Conservation (phyloP, 768 basidiomycete genomes). For the Leccinum broughii region DNA sequence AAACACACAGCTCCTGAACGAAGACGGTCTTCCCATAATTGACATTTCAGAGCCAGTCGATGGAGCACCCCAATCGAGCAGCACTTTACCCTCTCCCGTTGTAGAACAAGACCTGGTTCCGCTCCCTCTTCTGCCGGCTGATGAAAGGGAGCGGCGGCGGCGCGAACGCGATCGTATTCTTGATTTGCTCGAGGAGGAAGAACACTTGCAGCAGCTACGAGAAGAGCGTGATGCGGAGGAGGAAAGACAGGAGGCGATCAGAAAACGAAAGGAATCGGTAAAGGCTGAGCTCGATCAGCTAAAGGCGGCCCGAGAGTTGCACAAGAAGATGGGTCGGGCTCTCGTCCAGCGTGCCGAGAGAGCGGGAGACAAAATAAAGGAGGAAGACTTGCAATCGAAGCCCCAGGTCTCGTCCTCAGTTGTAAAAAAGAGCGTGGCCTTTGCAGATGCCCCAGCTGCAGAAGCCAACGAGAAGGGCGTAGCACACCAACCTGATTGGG, state of each 20-base stretch:
- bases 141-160: constrained; percentile 50
- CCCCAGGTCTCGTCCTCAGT: constrained; percentile 33
- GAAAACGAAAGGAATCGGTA: constrained; percentile 51
- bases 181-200: constrained; percentile 72
- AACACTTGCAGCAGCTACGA: constrained; percentile 45
- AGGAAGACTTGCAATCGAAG: constrained; percentile 26
- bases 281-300: constrained; percentile 41
- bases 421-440: constrained; percentile 65
- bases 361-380: constrained; percentile 34
- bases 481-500: constrained; percentile 42
- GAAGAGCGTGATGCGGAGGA: constrained; percentile 44
- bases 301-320: constrained; percentile 49
- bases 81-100: constrained; percentile 13
- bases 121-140: constrained; percentile 43
- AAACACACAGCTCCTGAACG: constrained; percentile 58
- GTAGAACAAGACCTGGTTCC: constrained; percentile 51
- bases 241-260: constrained; percentile 46
- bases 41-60: constrained; percentile 67
- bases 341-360: constrained; percentile 48
- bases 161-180: constrained; percentile 65
- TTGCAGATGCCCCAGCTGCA: constrained; percentile 45
- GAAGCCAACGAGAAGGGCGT: constrained; percentile 19
- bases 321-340: constrained; percentile 78
- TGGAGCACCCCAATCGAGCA: constrained; percentile 21
- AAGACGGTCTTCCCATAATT: constrained; percentile 78